A percentile compares a stretch with the other conserved stretches of the same genome.
Evolutionary conservation across 192 early-diverging fungal genomes (phyloP).

Genomic region (Gaertneriomyces sp.): DNA sequence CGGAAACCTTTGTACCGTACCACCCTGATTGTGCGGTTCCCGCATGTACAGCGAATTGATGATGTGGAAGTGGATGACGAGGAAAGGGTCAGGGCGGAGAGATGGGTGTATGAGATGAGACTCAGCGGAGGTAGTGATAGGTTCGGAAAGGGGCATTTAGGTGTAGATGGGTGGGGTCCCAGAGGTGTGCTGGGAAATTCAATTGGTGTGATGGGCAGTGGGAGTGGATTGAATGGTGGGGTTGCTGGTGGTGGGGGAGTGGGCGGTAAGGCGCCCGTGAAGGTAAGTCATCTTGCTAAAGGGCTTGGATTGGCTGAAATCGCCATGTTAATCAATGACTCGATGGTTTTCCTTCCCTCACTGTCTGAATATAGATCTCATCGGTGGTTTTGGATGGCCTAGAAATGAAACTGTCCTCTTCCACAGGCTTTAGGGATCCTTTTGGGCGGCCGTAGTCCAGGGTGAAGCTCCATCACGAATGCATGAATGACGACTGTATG

Average conservation of each 20-base stretch:
- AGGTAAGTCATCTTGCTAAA: not conserved
- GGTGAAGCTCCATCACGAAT: too few relatives aligned
- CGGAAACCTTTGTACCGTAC: slow-evolving; percentile 54
- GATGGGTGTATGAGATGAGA: slow-evolving; percentile 48
- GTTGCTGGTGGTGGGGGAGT: too few relatives aligned
- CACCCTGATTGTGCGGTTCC: slow-evolving; percentile 49
- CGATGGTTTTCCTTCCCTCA: too few relatives aligned
- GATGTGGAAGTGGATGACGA: slow-evolving; percentile 52
- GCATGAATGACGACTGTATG: too few relatives aligned
- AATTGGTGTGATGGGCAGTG: slow-evolving; percentile 2
- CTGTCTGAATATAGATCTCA: slow-evolving; percentile 42
- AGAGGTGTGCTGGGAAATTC: not conserved
- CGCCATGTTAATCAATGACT: slow-evolving; percentile 14
- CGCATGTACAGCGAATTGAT: slow-evolving; percentile 51
- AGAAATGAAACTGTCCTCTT: too few relatives aligned
- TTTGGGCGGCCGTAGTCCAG: too few relatives aligned
- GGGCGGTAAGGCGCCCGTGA: too few relatives aligned
- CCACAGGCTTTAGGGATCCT: too few relatives aligned
- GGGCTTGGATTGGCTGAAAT: slow-evolving; percentile 27
- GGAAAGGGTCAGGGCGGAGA: slow-evolving; percentile 49
- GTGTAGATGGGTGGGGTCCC: not conserved
- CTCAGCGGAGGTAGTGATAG: slow-evolving; percentile 31
- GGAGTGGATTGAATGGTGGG: not conserved
- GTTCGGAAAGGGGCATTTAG: slow-evolving; percentile 2
- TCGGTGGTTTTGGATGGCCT: slow-evolving; percentile 54